Evolutionary conservation across 495 filamentous ascomycete genomes (phyloP).

Genomic region (Neurospora sp.): DNA sequence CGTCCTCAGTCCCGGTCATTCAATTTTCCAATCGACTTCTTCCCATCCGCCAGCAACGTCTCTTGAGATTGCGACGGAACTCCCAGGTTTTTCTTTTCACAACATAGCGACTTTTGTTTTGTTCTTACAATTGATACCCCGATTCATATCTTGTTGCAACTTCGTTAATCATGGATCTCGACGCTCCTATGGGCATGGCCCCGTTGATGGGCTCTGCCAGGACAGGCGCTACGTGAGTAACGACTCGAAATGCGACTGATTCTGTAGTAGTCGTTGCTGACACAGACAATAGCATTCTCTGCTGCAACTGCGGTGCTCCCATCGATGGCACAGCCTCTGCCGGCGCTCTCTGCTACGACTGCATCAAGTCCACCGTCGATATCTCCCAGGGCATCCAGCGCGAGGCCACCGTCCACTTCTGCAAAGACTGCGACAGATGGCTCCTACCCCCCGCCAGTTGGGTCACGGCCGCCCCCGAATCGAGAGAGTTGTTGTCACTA

Average conservation of each 20-base stretch:
- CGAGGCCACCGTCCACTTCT: conserved; percentile 73
- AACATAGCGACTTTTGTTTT: background rate
- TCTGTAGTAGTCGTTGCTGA: conserved; percentile 1
- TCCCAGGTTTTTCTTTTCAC: background rate
- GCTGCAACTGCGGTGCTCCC: conserved; percentile 88
- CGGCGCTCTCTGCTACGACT: conserved; percentile 87
- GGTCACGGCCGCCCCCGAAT: conserved; percentile 74
- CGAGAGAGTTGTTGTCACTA: conserved; percentile 78
- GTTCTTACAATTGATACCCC: background rate
- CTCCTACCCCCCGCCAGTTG: conserved; percentile 78
- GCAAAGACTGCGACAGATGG: conserved; percentile 90
- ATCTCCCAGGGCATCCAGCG: conserved; percentile 86
- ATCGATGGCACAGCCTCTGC: conserved; percentile 83
- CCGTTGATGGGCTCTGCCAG: conserved; percentile 36
- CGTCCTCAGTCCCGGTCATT: background rate
- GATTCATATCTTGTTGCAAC: background rate
- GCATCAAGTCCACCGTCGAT: conserved; percentile 84
- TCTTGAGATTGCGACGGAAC: background rate
- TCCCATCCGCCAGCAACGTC: background rate
- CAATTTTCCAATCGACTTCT: background rate
- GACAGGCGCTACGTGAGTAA: conserved; percentile 48
- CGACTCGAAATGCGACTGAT: background rate
- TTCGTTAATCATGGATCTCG: conserved; percentile 52
- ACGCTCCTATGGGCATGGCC: conserved; percentile 49
- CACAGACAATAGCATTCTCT: conserved; percentile 58